Evolutionary conservation across 2,329 filamentous ascomycete species (phyloP).

Genomic region (Onygena corvina): DNA sequence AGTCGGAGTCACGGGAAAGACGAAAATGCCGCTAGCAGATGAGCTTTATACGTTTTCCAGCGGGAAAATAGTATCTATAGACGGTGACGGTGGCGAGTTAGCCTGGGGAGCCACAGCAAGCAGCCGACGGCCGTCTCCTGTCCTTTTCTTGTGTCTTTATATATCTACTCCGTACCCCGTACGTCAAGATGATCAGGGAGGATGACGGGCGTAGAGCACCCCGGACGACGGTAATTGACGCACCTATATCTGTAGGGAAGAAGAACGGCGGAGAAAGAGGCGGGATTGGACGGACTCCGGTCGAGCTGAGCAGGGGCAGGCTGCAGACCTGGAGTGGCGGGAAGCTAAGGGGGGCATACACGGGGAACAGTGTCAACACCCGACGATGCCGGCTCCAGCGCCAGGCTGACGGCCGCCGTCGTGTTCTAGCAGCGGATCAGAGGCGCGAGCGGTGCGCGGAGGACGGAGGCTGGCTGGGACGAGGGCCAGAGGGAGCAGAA

Average conservation of each 20-base stretch:
- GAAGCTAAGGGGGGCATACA: not conserved
- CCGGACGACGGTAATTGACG: not conserved
- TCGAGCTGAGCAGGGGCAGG: slow-evolving; percentile 4
- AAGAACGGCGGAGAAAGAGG: not conserved
- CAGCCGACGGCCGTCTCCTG: not conserved
- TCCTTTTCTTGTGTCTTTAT: no score
- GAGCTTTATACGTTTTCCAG: slow-evolving; percentile 1
- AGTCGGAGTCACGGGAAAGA: not conserved
- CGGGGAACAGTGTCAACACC: no score
- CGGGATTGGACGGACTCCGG: not conserved
- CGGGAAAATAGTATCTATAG: slow-evolving; percentile 1
- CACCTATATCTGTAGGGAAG: not conserved
- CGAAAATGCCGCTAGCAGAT: not conserved
- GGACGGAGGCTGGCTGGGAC: not conserved
- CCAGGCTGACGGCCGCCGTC: no score
- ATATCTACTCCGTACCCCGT: no score
- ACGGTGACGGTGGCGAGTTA: slow-evolving; percentile 6
- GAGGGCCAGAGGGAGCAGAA: not conserved
- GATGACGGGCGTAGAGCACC: not conserved
- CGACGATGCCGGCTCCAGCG: no score
- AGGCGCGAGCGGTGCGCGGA: not conserved
- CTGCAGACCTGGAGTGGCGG: slow-evolving; percentile 1
- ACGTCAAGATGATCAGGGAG: not conserved
- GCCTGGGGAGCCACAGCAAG: not conserved
- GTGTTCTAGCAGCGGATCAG: no score